Evolutionary conservation across 495 filamentous ascomycete species (phyloP).

Genomic region (Neurospora pannonica): DNA sequence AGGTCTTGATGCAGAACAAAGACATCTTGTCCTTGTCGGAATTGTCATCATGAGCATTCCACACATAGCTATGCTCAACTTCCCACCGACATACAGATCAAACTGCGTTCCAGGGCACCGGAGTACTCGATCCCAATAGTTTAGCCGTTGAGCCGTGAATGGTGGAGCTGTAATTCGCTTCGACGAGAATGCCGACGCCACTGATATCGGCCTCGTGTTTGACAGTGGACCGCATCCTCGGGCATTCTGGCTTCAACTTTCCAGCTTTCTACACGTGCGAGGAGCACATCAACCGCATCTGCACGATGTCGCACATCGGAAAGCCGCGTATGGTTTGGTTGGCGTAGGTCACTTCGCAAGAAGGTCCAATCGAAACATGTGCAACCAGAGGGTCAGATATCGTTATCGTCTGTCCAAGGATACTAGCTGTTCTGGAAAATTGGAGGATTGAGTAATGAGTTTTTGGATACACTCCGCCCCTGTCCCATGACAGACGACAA

Average conservation of each 20-base stretch:
- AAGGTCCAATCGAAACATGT: neutral
- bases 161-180: neutral
- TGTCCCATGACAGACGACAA: neutral
- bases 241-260: neutral
- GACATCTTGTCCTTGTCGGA: neutral
- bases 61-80: neutral
- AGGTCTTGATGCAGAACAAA: neutral
- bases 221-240: neutral
- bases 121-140: neutral
- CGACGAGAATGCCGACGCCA: neutral
- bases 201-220: neutral
- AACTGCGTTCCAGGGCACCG: neutral
- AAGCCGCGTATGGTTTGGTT: neutral
- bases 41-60: neutral
- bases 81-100: neutral
- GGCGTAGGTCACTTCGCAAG: neutral
- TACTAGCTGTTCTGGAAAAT: neutral
- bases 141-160: neutral
- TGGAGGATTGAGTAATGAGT: neutral
- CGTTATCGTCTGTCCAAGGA: neutral
- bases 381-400: neutral
- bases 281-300: neutral
- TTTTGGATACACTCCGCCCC: neutral
- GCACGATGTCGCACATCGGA: slow-evolving; percentile 3
- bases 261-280: neutral